Evolutionary conservation across 2,329 filamentous ascomycete genomes (phyloP).

Genomic region (Tolypocladium tundrense): DNA sequence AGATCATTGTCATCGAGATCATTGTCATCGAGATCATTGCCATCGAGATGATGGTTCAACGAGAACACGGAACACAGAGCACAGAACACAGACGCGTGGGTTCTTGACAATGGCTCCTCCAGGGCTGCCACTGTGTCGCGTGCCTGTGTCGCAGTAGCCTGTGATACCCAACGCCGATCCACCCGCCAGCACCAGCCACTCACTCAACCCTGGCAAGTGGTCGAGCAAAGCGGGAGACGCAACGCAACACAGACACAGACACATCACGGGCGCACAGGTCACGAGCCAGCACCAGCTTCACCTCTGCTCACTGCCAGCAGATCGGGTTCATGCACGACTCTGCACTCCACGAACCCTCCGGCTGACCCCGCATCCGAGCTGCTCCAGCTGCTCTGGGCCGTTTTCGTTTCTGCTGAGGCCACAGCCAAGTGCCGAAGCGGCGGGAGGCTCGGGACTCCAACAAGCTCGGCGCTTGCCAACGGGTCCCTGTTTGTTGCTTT

Average conservation of each 20-base stretch:
- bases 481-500: too few relatives aligned
- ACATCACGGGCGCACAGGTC: neutral
- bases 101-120: neutral
- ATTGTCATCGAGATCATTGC: too few relatives aligned
- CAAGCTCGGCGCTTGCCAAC: neutral
- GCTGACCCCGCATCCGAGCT: neutral
- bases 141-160: neutral
- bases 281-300: neutral
- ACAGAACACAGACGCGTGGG: too few relatives aligned
- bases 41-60: too few relatives aligned
- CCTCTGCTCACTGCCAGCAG: neutral
- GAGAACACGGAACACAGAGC: too few relatives aligned
- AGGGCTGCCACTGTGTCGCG: neutral
- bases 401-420: neutral
- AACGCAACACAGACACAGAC: neutral
- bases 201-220: neutral
- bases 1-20: neutral
- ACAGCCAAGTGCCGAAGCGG: neutral
- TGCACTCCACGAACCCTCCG: neutral
- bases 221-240: neutral
- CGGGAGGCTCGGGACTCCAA: neutral
- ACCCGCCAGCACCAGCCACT: neutral
- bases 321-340: neutral
- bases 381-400: too few relatives aligned
- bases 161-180: neutral